Percentiles rank a stretch among this genome's conserved stretches.
Conservation (phyloP, 345 rosid species). For the Barbarea vulgaris region DNA sequence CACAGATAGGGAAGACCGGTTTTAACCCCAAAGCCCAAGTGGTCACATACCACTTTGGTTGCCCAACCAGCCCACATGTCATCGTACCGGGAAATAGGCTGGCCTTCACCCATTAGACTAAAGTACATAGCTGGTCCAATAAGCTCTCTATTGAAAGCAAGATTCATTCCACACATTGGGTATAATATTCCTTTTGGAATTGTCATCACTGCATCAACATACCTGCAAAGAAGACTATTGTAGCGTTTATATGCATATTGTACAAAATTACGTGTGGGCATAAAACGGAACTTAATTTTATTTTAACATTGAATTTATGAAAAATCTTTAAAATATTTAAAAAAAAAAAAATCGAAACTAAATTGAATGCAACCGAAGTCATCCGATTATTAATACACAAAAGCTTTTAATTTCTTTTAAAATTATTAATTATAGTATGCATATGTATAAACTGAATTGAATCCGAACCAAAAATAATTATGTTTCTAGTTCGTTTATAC, state of each 20-base stretch:
- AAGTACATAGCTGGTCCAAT: slow-evolving; percentile 92
- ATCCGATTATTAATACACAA: background rate
- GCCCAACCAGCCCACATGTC: slow-evolving; percentile 99
- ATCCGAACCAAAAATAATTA: background rate
- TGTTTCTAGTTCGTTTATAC: background rate
- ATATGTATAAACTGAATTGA: background rate
- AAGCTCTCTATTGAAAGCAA: slow-evolving; percentile 73
- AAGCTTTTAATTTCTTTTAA: background rate
- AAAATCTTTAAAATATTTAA: background rate
- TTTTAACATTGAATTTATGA: background rate
- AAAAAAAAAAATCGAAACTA: background rate
- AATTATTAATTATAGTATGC: background rate
- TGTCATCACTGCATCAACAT: slow-evolving; percentile 82
- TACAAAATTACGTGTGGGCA: background rate
- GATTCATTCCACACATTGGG: slow-evolving; percentile 97
- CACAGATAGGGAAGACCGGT: slow-evolving; percentile 79
- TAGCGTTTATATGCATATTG: background rate
- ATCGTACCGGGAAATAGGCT: slow-evolving; percentile 83
- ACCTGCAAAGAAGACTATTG: slow-evolving; percentile 49
- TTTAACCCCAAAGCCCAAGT: slow-evolving; percentile 76
- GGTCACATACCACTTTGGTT: slow-evolving; percentile 82
- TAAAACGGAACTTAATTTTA: background rate
- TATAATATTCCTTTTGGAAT: slow-evolving; percentile 79
- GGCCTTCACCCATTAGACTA: slow-evolving; percentile 92
- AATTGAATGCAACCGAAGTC: background rate